A percentile compares a stretch with the other conserved stretches of the same genome.
These are phyloP conservation scores for Cryptosporidium sp. DNA, from an alignment of 169 alveolate species.

Conservation along the genomic window DNA sequence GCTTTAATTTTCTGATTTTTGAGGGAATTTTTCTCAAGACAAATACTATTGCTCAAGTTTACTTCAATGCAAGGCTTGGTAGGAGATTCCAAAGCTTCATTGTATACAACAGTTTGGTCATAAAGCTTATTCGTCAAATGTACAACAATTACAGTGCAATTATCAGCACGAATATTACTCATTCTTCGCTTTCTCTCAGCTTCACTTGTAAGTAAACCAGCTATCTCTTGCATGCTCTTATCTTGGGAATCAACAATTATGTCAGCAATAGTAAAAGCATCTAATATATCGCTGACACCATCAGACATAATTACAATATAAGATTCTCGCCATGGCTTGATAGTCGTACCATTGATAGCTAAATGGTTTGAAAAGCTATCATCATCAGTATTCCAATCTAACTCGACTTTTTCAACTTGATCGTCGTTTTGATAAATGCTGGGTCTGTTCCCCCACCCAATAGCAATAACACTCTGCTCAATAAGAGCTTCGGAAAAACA, in stretches of 20 bases:
- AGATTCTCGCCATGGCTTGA: not conserved
- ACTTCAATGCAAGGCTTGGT: not conserved
- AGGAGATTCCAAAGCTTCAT: not conserved
- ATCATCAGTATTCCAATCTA: slow-evolving; percentile 59
- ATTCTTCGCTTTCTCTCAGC: slow-evolving; percentile 61
- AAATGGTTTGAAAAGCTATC: slow-evolving; percentile 8
- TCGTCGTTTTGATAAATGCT: not conserved
- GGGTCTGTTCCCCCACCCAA: slow-evolving; percentile 48
- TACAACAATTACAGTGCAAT: slow-evolving; percentile 53
- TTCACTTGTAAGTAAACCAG: slow-evolving; percentile 15
- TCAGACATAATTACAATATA: slow-evolving; percentile 62
- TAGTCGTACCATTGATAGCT: not conserved
- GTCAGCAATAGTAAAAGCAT: slow-evolving; percentile 57
- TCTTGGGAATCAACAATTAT: slow-evolving; percentile 25
- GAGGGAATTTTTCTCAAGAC: not conserved
- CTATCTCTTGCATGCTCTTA: slow-evolving; percentile 28
- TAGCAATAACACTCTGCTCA: slow-evolving; percentile 43
- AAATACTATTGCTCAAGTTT: no score
- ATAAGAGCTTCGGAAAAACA: slow-evolving; percentile 53
- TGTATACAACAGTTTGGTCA: not conserved
- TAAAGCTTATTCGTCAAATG: not conserved
- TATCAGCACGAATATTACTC: slow-evolving; percentile 40
- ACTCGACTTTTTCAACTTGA: slow-evolving; percentile 2
- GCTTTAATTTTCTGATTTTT: not conserved
- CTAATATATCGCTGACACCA: slow-evolving; percentile 62